phyloP scores from a whole-genome alignment of 2,329 filamentous ascomycete genomes.

The Metarhizium humberi region DNA sequence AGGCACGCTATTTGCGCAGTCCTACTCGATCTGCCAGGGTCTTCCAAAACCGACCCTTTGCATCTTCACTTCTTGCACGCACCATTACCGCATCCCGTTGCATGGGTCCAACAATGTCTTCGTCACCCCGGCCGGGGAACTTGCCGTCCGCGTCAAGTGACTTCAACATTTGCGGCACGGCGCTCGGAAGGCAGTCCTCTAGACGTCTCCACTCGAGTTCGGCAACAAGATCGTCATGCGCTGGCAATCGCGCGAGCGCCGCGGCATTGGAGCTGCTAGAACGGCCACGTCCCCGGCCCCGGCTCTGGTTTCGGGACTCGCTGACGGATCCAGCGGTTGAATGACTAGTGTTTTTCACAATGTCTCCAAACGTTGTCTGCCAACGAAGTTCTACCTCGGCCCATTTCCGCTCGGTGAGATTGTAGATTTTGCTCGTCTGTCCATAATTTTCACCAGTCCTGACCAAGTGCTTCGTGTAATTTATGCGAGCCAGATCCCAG shows the following conservation, averaged over 20 bases:
- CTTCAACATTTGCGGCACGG: conserved; percentile 60
- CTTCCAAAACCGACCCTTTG: conserved; percentile 39
- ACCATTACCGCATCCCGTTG: conserved; percentile 49
- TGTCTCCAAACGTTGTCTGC: conserved; percentile 59
- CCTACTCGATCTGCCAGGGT: conserved; percentile 36
- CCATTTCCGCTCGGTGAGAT: conserved; percentile 84
- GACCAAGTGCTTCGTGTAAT: conserved; percentile 83
- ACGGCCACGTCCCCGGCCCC: conserved; percentile 27
- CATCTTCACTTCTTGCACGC: conserved; percentile 33
- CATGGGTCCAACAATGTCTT: conserved; percentile 93
- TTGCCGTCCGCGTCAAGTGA: conserved; percentile 66
- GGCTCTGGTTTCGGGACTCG: conserved; percentile 28
- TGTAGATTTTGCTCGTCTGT: conserved; percentile 79
- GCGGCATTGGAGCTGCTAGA: conserved; percentile 33
- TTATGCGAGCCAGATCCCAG: conserved; percentile 74
- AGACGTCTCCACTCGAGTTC: conserved; percentile 35
- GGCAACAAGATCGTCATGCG: conserved; percentile 29
- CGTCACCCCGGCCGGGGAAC: conserved; percentile 79
- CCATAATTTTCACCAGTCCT: conserved; percentile 88
- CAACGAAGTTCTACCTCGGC: conserved; percentile 66
- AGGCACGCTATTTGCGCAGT: conserved; percentile 9
- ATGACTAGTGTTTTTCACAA: conserved; percentile 41
- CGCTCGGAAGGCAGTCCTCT: conserved; percentile 49
- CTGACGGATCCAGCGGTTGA: conserved; percentile 16
- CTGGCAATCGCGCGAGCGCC: conserved; percentile 19